Evolutionary conservation across 2,329 filamentous ascomycete species (phyloP), one percentile per base, ranked within the genome.

Genomic region (Aspergillus sp.): DNA sequence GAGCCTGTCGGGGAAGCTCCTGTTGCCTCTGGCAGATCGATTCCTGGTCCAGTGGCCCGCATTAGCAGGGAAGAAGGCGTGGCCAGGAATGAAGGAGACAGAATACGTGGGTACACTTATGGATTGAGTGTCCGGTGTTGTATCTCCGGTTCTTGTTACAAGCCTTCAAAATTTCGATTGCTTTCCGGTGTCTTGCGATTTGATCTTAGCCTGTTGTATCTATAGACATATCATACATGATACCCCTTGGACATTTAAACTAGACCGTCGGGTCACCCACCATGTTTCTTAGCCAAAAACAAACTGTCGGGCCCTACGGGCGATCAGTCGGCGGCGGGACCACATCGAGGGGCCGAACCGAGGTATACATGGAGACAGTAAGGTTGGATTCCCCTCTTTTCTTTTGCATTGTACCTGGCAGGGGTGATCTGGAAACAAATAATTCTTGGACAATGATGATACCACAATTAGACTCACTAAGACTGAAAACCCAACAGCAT

Each of bases 11-110:
- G 95, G 94, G 0, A 88, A 86, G 72, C 78, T 98, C 39, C 80
- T 99, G 59, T 77, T 89, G 60, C 78, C 81, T 65, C 80, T 96
- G 42, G 90, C 90, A 51, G 91, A 96, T 75, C 79, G 88, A 52
- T 90, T 96, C 70, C 75, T 96, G 55, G 92, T 96, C 58, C 93
- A 97, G 80, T 95, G 94, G 83, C 82, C 86, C 60, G 77, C 80
- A 58, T 79, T 95, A 44, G 86, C 84, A 1, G 77, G 77, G 5
- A 78, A 73, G 55, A 70, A 65, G 44, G 73, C 76, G 23, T 78
- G 75, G 76, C 70, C 59, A 59, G 73, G 73, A 6, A 73, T 75
- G 67, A 73, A 73, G 59, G 71, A 70, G 67, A 74, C 75, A 3
- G 71, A 78, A 65, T 79, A 75, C 60, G 73, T 72, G 17, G 77